Evolutionary conservation across 1,284 basidiomycete species (phyloP).

Genomic region (Heliocybe sulcata): DNA sequence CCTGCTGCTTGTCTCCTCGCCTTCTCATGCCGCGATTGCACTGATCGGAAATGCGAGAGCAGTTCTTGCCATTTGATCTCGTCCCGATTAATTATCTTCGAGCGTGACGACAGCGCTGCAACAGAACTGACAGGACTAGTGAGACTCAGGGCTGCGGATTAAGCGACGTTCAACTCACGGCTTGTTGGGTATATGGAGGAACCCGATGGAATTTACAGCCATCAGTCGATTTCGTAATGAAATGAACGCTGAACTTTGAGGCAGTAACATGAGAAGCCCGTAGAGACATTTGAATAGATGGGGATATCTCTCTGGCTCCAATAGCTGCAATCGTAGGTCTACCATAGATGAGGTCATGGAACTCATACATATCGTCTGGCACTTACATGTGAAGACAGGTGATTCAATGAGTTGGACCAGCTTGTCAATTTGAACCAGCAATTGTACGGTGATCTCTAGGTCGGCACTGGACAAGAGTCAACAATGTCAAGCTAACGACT

Average conservation of each 20-base stretch:
- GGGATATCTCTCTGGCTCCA: constrained; percentile 96
- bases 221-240: constrained; percentile 91
- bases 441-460: constrained; percentile 90
- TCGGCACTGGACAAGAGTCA: constrained; percentile 61
- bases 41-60: constrained; percentile 76
- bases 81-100: constrained; percentile 66
- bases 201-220: constrained; percentile 93
- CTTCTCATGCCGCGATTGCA: constrained; percentile 85
- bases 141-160: not conserved
- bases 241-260: constrained; percentile 95
- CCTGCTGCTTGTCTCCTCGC: constrained; percentile 66
- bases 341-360: constrained; percentile 4
- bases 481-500: constrained; percentile 1
- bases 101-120: constrained; percentile 41
- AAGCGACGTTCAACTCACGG: constrained; percentile 35
- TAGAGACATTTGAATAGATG: constrained; percentile 98
- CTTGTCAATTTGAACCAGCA: constrained; percentile 97
- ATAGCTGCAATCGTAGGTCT: constrained; percentile 94
- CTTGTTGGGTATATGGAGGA: constrained; percentile 82
- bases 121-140: constrained; percentile 16
- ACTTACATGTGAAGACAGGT: constrained; percentile 93
- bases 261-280: constrained; percentile 94
- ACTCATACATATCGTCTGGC: not conserved
- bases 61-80: constrained; percentile 95
- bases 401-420: constrained; percentile 97